Evolutionary conservation across 805 yeast species (phyloP).

Genomic region (Metschnikowia dekortorum): DNA sequence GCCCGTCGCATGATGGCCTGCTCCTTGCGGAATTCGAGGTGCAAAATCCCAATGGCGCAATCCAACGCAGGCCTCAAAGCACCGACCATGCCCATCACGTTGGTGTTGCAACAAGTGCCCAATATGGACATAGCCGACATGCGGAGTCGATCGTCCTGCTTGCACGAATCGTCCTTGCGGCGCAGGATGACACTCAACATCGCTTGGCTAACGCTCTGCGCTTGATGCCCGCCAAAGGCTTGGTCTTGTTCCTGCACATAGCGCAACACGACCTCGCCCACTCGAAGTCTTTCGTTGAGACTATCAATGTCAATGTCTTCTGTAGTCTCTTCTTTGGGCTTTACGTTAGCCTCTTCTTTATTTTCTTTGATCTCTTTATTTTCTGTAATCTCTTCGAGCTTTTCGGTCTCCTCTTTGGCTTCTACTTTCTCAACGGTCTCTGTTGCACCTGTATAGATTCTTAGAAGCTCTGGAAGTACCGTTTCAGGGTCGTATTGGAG

Average conservation of each 20-base stretch:
- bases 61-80: slow-evolving; percentile 60
- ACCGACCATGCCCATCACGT: slow-evolving; percentile 49
- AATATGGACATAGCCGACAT: slow-evolving; percentile 85
- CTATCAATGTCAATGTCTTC: slow-evolving; percentile 11
- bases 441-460: slow-evolving; percentile 29
- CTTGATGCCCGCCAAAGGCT: slow-evolving; percentile 42
- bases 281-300: slow-evolving; percentile 65
- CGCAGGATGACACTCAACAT: slow-evolving; percentile 40
- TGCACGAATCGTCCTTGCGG: slow-evolving; percentile 17
- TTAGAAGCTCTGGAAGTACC: slow-evolving; percentile 35
- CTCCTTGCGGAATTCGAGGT: slow-evolving; percentile 44
- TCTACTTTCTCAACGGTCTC: too few relatives aligned
- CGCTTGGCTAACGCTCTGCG: slow-evolving; percentile 39
- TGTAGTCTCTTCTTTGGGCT: background rate
- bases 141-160: slow-evolving; percentile 57
- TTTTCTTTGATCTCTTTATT: slow-evolving; percentile 5
- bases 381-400: too few relatives aligned
- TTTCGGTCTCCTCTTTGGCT: too few relatives aligned
- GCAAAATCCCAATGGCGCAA: slow-evolving; percentile 71
- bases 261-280: slow-evolving; percentile 77
- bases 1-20: slow-evolving; percentile 66
- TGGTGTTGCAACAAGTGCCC: slow-evolving; percentile 62
- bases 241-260: slow-evolving; percentile 49
- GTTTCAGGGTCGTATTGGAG: slow-evolving; percentile 40
- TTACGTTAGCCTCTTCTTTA: background rate